These are phyloP conservation scores for Botryotinia narcissicola DNA, from an alignment of 2,329 filamentous ascomycete species.

Conservation along the genomic window DNA sequence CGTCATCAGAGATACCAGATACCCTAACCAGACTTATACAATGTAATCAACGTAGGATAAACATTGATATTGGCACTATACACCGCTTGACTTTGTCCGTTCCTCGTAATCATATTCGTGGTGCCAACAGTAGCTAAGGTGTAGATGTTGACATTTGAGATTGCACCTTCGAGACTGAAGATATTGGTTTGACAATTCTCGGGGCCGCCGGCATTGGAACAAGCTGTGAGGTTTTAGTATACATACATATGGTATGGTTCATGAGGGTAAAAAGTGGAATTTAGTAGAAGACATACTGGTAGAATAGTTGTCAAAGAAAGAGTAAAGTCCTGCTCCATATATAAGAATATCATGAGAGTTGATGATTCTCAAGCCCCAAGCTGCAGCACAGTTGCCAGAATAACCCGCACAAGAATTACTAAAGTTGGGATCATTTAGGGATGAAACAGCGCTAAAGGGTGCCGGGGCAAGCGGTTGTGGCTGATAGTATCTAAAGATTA, in stretches of 20 bases:
- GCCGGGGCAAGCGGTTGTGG: slow-evolving; percentile 59
- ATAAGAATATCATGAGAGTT: slow-evolving; percentile 47
- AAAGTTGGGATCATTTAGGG: slow-evolving; percentile 52
- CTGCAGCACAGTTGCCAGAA: slow-evolving; percentile 49
- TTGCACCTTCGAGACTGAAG: slow-evolving; percentile 27
- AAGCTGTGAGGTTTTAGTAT: slow-evolving; percentile 22
- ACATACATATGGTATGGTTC: not conserved
- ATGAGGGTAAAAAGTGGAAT: not conserved
- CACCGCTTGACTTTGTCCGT: slow-evolving; percentile 22
- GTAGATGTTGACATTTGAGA: slow-evolving; percentile 28
- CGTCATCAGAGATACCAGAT: not conserved
- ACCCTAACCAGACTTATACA: slow-evolving; percentile 3
- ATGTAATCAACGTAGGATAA: slow-evolving; percentile 18
- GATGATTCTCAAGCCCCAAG: slow-evolving; percentile 64
- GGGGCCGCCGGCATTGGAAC: slow-evolving; percentile 17
- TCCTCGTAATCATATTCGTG: slow-evolving; percentile 28
- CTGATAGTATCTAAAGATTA: slow-evolving; percentile 56
- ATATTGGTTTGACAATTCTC: slow-evolving; percentile 32
- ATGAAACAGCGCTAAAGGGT: slow-evolving; percentile 54
- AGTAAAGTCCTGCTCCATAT: slow-evolving; percentile 56
- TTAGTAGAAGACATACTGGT: slow-evolving; percentile 25
- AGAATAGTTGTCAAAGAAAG: slow-evolving; percentile 58
- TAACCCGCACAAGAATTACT: slow-evolving; percentile 41
- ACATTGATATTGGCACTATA: slow-evolving; percentile 27
- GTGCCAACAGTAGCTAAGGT: slow-evolving; percentile 28